Conservation (phyloP, 768 basidiomycete species). For the Stropharia rugosoannulata region DNA sequence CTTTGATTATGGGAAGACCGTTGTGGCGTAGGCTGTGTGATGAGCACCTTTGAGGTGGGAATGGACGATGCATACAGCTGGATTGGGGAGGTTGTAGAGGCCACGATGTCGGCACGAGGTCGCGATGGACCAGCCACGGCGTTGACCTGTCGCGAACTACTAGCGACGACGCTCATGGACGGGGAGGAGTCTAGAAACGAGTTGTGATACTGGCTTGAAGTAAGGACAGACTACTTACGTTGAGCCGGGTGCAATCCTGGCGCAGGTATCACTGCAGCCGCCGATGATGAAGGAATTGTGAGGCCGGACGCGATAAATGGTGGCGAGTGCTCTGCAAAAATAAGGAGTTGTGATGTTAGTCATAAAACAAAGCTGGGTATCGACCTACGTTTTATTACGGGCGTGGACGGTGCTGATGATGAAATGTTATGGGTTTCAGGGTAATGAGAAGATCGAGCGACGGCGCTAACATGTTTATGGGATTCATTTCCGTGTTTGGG, state of each 20-base stretch:
- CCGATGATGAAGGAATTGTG: too few species aligned
- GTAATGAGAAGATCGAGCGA: slow-evolving; percentile 1
- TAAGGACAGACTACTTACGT: background rate
- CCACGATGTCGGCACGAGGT: slow-evolving; percentile 1
- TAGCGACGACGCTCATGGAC: background rate
- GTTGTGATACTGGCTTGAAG: background rate
- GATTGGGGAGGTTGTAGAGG: background rate
- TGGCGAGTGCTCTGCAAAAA: too few species aligned
- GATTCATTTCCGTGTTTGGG: slow-evolving; percentile 7
- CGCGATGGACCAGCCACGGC: slow-evolving; percentile 15
- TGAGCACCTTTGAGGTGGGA: slow-evolving; percentile 19
- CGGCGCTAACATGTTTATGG: slow-evolving; percentile 3
- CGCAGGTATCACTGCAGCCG: background rate
- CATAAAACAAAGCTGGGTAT: too few species aligned
- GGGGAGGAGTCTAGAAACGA: background rate
- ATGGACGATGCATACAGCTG: slow-evolving; percentile 5
- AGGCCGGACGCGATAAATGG: too few species aligned
- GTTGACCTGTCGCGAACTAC: background rate
- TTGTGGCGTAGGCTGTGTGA: slow-evolving; percentile 15
- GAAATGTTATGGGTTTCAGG: background rate
- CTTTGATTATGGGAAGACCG: slow-evolving; percentile 14
- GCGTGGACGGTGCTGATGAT: slow-evolving; percentile 1
- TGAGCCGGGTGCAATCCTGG: background rate
- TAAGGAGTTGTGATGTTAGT: too few species aligned
- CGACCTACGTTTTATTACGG: background rate